Conservation (phyloP, 139 green algal genomes). For the Eudorina sp. region DNA sequence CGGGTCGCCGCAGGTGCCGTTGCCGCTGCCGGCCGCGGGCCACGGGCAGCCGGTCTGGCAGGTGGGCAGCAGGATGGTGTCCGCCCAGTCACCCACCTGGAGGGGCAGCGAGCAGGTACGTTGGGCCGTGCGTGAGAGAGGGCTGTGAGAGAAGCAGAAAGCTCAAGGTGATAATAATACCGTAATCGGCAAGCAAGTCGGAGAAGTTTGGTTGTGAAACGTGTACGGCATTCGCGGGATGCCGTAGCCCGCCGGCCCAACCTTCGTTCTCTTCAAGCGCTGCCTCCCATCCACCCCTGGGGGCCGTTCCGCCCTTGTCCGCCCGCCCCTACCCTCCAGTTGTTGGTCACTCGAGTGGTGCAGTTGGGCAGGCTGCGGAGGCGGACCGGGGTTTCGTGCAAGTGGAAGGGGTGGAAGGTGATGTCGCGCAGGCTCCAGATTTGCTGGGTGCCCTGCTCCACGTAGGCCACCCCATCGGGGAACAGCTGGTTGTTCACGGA, state of each 20-base stretch:
- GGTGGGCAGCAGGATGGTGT: neutral
- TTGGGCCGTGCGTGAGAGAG: neutral
- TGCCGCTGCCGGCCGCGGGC: neutral
- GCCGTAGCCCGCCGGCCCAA: no score
- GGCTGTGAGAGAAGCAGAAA: no score
- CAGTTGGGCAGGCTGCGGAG: neutral
- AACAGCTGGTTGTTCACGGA: conserved; percentile 13
- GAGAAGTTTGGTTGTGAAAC: no score
- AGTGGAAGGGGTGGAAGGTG: conserved; percentile 41
- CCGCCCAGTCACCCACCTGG: conserved; percentile 22
- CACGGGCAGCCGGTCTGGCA: conserved; percentile 25
- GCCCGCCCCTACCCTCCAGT: neutral
- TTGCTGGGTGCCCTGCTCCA: conserved; percentile 20
- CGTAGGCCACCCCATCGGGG: neutral
- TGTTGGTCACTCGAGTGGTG: conserved; percentile 14
- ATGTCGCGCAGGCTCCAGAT: conserved; percentile 16
- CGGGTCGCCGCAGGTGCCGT: neutral
- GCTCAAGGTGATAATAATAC: no score
- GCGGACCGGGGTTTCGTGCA: conserved; percentile 34
- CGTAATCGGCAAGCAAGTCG: no score
- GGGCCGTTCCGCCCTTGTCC: no score
- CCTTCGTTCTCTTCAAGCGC: no score
- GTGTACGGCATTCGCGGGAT: no score
- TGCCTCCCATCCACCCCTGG: no score
- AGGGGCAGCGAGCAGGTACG: neutral